Percentiles rank a stretch among this genome's conserved stretches.
Evolutionary conservation across 306 rosid genomes (phyloP).

Genomic region (Acacia crassicarpa): DNA sequence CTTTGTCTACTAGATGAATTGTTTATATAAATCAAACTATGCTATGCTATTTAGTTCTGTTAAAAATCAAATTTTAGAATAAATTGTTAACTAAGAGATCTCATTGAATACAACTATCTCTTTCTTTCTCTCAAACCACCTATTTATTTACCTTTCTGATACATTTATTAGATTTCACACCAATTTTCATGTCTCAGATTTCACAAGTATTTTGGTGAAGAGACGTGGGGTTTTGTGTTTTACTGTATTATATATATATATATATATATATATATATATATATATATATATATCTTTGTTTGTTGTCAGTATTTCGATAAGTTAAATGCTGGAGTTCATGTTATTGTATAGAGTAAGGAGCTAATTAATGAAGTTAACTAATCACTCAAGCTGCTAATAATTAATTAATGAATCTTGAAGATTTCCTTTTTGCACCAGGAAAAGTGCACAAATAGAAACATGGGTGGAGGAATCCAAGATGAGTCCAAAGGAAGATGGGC

Average conservation of each 20-base stretch:
- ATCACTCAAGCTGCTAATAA: background rate
- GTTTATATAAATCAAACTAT: no score
- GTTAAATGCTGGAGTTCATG: background rate
- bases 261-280: no score
- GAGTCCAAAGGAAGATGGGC: conserved; percentile 51
- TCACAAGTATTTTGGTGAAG: background rate
- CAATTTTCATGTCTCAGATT: background rate
- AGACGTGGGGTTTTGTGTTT: background rate
- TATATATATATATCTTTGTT: no score
- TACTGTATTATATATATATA: no score
- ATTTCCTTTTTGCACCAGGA: conserved; percentile 37
- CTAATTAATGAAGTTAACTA: background rate
- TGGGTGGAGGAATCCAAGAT: conserved; percentile 42
- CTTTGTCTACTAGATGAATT: no score
- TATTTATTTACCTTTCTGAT: background rate
- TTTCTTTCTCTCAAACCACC: background rate
- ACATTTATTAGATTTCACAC: background rate
- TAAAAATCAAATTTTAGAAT: no score
- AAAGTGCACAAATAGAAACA: conserved; percentile 27
- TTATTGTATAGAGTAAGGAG: background rate
- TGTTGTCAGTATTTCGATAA: background rate
- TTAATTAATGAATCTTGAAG: background rate
- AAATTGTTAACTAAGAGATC: no score
- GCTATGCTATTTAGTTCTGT: no score
- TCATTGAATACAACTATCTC: background rate